These are phyloP conservation scores for Penicillium paradoxum DNA, from an alignment of 495 filamentous ascomycete species.

Conservation along the genomic window DNA sequence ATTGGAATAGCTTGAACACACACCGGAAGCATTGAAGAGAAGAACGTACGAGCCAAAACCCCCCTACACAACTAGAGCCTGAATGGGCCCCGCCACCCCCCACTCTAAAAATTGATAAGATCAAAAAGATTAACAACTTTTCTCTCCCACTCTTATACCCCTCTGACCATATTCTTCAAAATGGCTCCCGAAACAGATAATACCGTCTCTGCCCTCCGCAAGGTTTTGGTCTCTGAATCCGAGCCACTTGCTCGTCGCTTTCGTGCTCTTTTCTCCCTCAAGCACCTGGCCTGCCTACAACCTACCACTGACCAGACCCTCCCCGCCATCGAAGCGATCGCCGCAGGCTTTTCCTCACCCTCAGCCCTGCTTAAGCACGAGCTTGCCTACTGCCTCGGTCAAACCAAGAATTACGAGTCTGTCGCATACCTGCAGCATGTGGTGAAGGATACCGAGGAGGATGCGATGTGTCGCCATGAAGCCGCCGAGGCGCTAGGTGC, in stretches of 20 bases:
- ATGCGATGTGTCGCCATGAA: slow-evolving; percentile 94
- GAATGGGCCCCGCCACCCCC: slow-evolving; percentile 25
- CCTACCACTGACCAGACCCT: slow-evolving; percentile 57
- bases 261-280: slow-evolving; percentile 95
- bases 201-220: slow-evolving; percentile 58
- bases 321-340: slow-evolving; percentile 86
- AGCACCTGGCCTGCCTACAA: slow-evolving; percentile 74
- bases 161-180: not conserved
- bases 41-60: slow-evolving; percentile 3
- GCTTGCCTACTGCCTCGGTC: slow-evolving; percentile 93
- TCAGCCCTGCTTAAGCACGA: slow-evolving; percentile 92
- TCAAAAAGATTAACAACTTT: slow-evolving; percentile 20
- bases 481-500: slow-evolving; percentile 94
- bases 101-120: slow-evolving; percentile 31
- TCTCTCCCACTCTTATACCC: slow-evolving; percentile 3
- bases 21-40: not conserved
- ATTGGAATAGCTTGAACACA: too few species aligned
- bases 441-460: slow-evolving; percentile 73
- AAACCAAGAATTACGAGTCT: slow-evolving; percentile 71
- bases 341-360: slow-evolving; percentile 75
- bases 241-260: slow-evolving; percentile 85
- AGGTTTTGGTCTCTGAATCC: slow-evolving; percentile 70
- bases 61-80: not conserved
- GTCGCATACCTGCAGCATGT: slow-evolving; percentile 68
- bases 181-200: slow-evolving; percentile 21